Conservation (phyloP, 2,329 filamentous ascomycete species). For the Paecilomyces sp. region DNA sequence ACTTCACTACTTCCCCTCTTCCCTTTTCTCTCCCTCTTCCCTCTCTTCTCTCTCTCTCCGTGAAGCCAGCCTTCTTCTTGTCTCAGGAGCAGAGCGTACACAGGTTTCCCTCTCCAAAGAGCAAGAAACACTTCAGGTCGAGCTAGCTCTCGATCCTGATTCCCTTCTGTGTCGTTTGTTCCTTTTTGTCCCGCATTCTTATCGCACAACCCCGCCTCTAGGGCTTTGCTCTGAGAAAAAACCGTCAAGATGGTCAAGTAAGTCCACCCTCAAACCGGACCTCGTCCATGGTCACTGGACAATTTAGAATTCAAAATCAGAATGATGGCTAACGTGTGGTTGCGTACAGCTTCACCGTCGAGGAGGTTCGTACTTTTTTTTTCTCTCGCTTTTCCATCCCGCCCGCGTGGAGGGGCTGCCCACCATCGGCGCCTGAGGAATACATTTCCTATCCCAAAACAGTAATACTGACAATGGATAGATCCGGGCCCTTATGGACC, state of each 20-base stretch:
- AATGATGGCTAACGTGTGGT: background rate
- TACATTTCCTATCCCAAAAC: background rate
- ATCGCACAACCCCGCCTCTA: conserved; percentile 33
- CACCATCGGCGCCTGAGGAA: conserved; percentile 1
- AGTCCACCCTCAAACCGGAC: conserved; percentile 43
- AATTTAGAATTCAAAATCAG: too few species aligned
- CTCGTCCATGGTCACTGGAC: background rate
- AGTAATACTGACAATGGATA: conserved; percentile 18
- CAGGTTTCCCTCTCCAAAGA: conserved; percentile 23
- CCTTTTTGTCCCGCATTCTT: conserved; percentile 15
- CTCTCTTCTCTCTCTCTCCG: conserved; percentile 16
- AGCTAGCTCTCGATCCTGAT: conserved; percentile 38
- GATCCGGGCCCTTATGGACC: conserved; percentile 44
- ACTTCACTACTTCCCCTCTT: conserved; percentile 9
- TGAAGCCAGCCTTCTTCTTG: conserved; percentile 16
- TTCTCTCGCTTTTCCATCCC: conserved; percentile 1
- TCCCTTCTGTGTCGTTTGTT: conserved; percentile 29
- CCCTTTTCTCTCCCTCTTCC: conserved; percentile 11
- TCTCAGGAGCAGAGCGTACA: conserved; percentile 31
- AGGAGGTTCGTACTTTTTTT: conserved; percentile 54
- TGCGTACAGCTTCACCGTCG: conserved; percentile 88
- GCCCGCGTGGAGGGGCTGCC: conserved; percentile 2
- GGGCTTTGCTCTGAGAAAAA: conserved; percentile 28
- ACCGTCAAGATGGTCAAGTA: conserved; percentile 99
- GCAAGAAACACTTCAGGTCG: conserved; percentile 26